Percentiles rank a stretch among this genome's conserved stretches.
phyloP scores from a whole-genome alignment of 164 flowering plant genomes.

The Warburgia ugandensis region DNA sequence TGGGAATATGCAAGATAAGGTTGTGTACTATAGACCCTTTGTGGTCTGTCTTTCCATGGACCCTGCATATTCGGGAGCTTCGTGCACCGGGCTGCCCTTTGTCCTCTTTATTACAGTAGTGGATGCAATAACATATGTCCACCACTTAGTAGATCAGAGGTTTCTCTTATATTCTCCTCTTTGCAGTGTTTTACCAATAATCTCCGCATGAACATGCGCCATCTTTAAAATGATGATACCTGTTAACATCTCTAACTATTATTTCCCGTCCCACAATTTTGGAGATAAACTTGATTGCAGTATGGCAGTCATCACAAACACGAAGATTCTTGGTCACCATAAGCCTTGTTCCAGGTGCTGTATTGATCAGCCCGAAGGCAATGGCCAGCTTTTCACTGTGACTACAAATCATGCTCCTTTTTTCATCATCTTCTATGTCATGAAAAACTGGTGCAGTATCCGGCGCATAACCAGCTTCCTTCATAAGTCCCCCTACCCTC shows the following conservation, averaged over 20 bases:
- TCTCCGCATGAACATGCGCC: slow-evolving; percentile 17
- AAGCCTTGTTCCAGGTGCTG: slow-evolving; percentile 14
- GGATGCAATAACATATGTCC: no score
- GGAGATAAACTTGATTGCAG: slow-evolving; percentile 14
- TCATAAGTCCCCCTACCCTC: slow-evolving; percentile 12
- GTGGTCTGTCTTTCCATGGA: no score
- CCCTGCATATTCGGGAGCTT: no score
- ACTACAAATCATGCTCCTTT: slow-evolving; percentile 9
- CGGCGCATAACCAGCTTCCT: slow-evolving; percentile 14
- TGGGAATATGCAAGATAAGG: no score
- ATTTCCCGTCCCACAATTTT: slow-evolving; percentile 16
- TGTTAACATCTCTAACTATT: slow-evolving; percentile 13
- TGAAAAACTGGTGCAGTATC: slow-evolving; percentile 17
- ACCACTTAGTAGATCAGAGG: no score
- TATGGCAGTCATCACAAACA: slow-evolving; percentile 17
- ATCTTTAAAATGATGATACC: slow-evolving; percentile 15
- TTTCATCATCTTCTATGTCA: slow-evolving; percentile 21
- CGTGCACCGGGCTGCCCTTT: no score
- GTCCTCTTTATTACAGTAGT: no score
- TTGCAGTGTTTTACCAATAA: slow-evolving; percentile 12
- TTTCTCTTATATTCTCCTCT: background rate
- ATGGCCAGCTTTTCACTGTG: slow-evolving; percentile 18
- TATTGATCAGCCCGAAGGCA: slow-evolving; percentile 18
- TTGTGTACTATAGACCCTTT: no score
- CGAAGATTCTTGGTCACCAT: slow-evolving; percentile 15